Base-by-base conservation (phyloP, 139 green algal genomes). In the Nannochloris sp. region DNA sequence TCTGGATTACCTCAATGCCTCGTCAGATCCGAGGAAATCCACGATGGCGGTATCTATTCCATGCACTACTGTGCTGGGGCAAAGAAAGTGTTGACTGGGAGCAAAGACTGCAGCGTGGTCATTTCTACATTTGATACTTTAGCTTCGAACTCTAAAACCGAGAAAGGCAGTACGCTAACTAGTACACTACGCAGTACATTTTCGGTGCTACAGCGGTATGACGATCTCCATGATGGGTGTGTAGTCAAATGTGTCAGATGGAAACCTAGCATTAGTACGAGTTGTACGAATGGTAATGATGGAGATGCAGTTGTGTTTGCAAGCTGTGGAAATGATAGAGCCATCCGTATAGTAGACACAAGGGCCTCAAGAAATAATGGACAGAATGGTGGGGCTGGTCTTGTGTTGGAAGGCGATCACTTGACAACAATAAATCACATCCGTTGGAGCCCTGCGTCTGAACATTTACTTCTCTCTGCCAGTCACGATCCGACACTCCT, bases 221-320 rank as follows among this genome's bases (percentile, higher is more conserved):
- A 60, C 0, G 53, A 57, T 9, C 46, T 65, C n/a, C 72, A 79
- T 23, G 72, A 58, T 0, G 56, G 58, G 0, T 23, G 56, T 14
- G 72, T 79, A 12, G 72, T 77, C 23, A 79, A 79, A 64, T 79
- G 68, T 27, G 67, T 34, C 0, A 46, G 72, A 3, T 77, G 72
- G 68, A 68, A n/a, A n/a, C n/a, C n/a, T n/a, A n/a, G n/a, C n/a
- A n/a, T n/a, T n/a, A n/a, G n/a, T n/a, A n/a, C n/a, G n/a, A n/a
- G n/a, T n/a, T n/a, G n/a, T n/a, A n/a, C 56, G 3, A 54, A 32
- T 24, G 65, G 8, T 29, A 31, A 31, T 1, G 24, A 10, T 4
- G 39, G 37, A 33, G 27, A 23, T 32, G 2, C 59, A 10, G 14
- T 36, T n/a, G 14, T 32, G 1, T 77, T 79, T 67, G 72, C 68